phyloP scores from a whole-genome alignment of 306 rosid genomes.

The Coriaria nepalensis region DNA sequence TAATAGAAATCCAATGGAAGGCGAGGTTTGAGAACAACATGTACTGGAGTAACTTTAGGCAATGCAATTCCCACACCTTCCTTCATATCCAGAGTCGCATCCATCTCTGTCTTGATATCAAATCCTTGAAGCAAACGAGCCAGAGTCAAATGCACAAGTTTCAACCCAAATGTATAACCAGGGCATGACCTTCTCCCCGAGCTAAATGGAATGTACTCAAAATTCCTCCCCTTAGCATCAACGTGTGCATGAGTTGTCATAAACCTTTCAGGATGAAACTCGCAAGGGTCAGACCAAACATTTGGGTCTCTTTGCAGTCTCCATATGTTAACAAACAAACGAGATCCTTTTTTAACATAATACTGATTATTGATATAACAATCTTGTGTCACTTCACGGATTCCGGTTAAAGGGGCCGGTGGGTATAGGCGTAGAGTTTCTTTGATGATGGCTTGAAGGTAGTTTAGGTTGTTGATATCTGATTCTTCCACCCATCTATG shows the following conservation, averaged over 20 bases:
- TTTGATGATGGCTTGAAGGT: slow-evolving; percentile 1
- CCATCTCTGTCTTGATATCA: slow-evolving; percentile 5
- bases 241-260: slow-evolving; percentile 2
- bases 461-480: not conserved
- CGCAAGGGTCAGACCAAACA: slow-evolving; percentile 16
- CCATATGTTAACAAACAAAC: slow-evolving; percentile 22
- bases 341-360: slow-evolving; percentile 19
- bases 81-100: slow-evolving; percentile 15
- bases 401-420: not conserved
- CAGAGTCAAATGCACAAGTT: too few species aligned
- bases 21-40: slow-evolving; percentile 19
- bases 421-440: slow-evolving; percentile 4
- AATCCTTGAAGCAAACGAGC: slow-evolving; percentile 29
- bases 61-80: slow-evolving; percentile 23
- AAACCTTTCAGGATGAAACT: slow-evolving; percentile 23
- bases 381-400: not conserved
- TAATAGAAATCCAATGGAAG: slow-evolving; percentile 16
- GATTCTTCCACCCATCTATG: not conserved
- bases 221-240: slow-evolving; percentile 2
- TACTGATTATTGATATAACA: too few species aligned
- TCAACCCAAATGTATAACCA: too few species aligned
- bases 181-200: slow-evolving; percentile 25
- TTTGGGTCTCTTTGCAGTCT: slow-evolving; percentile 23
- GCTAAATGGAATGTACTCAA: slow-evolving; percentile 24
- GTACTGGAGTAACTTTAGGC: slow-evolving; percentile 11